Percentiles rank a stretch among this genome's conserved stretches.
Evolutionary conservation across 1,284 basidiomycete species (phyloP).

Genomic region (Leccinum subfulvum): DNA sequence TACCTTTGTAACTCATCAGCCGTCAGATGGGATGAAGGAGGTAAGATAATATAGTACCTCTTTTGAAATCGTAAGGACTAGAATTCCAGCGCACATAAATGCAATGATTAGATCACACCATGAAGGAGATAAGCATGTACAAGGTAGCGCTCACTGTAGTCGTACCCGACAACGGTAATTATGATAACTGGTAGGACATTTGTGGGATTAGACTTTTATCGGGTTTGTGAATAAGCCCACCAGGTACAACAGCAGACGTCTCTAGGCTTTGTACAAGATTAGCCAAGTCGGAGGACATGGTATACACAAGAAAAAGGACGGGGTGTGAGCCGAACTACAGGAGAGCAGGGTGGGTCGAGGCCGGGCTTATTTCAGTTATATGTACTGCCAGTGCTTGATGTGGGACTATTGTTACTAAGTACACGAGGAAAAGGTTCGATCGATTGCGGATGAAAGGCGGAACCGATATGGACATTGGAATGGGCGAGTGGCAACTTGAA

Average conservation of each 20-base stretch:
- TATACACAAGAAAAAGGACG: not conserved
- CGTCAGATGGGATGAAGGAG: not conserved
- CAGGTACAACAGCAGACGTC: not conserved
- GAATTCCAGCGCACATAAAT: not conserved
- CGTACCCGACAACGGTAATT: not conserved
- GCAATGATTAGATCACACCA: not conserved
- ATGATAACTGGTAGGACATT: not conserved
- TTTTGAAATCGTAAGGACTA: not conserved
- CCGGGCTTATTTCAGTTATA: not conserved
- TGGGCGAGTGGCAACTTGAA: not conserved
- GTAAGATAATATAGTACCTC: not conserved
- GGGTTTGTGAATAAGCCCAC: not conserved
- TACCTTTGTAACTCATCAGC: not conserved
- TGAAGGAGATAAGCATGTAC: not conserved
- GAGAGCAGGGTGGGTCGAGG: not conserved
- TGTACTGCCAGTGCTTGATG: not conserved
- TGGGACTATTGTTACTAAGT: not conserved
- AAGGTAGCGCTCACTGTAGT: not conserved
- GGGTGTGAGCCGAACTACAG: not conserved
- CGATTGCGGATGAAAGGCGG: not conserved
- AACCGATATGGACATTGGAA: not conserved
- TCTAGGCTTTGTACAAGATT: not conserved
- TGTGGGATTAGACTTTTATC: not conserved
- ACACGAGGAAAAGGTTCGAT: not conserved
- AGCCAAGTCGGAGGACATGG: not conserved